These are phyloP conservation scores for Venturia asperata DNA, from an alignment of 2,329 filamentous ascomycete genomes.

Conservation along the genomic window DNA sequence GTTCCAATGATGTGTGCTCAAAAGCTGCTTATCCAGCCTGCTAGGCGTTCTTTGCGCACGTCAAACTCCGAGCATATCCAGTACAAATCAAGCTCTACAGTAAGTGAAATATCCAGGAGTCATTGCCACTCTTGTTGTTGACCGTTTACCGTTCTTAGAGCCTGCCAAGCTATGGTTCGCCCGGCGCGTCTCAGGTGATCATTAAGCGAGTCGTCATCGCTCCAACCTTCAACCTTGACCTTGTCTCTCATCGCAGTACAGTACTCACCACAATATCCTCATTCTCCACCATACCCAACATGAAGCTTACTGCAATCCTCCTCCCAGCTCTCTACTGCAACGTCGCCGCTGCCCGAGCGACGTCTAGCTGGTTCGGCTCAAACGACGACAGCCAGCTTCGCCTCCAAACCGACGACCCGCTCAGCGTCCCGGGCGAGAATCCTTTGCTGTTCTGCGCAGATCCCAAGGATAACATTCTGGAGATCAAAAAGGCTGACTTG, in stretches of 20 bases:
- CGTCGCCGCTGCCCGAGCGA: background rate
- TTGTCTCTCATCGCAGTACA: background rate
- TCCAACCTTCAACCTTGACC: background rate
- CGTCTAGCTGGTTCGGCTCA: conserved; percentile 10
- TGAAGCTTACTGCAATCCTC: conserved; percentile 16
- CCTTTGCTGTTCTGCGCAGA: conserved; percentile 73
- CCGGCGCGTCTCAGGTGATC: background rate
- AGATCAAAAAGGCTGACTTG: conserved; percentile 73
- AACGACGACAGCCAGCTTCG: conserved; percentile 9
- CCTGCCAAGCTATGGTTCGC: background rate
- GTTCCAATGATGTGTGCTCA: background rate
- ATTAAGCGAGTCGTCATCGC: conserved; percentile 4
- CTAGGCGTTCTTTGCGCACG: no score
- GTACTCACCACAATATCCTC: background rate
- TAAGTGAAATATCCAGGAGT: no score
- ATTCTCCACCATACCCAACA: background rate
- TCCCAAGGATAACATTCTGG: conserved; percentile 62
- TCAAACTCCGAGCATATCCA: no score
- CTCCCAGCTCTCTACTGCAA: conserved; percentile 10
- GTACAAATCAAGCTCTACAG: no score
- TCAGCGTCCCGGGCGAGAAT: conserved; percentile 74
- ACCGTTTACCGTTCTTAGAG: background rate
- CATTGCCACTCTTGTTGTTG: background rate
- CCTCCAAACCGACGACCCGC: conserved; percentile 34
- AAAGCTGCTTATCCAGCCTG: background rate